A percentile compares a stretch with the other conserved stretches of the same genome.
These are phyloP conservation scores for Amanita brunnescens DNA, from an alignment of 768 basidiomycete species.

Conservation along the genomic window DNA sequence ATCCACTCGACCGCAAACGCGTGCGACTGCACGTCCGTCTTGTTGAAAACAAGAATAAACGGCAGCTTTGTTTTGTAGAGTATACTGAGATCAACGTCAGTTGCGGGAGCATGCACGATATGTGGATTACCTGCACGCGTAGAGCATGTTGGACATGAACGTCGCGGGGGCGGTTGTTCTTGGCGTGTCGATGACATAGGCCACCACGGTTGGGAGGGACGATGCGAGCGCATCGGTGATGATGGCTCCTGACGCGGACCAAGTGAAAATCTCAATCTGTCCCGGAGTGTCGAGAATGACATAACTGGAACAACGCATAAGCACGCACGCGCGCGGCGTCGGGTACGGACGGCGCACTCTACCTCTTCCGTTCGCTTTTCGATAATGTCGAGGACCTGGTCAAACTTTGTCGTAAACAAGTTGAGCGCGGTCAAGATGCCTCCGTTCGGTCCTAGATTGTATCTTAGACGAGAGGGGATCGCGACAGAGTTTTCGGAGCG, in stretches of 20 bases:
- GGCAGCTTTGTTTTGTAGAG: conserved; percentile 97
- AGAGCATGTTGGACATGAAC: conserved; percentile 99
- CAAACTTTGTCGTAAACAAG: conserved; percentile 97
- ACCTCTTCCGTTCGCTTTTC: conserved; percentile 86
- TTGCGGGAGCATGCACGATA: background rate
- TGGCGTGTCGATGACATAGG: conserved; percentile 97
- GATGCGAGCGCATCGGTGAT: conserved; percentile 97
- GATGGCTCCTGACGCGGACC: conserved; percentile 98
- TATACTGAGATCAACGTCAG: conserved; percentile 72
- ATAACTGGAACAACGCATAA: conserved; percentile 44
- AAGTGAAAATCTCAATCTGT: conserved; percentile 99
- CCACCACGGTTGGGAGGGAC: conserved; percentile 87
- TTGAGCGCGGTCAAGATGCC: conserved; percentile 96
- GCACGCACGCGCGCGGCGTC: background rate
- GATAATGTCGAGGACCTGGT: conserved; percentile 86
- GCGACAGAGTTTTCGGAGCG: background rate
- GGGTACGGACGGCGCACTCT: conserved; percentile 56
- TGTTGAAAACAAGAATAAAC: conserved; percentile 98
- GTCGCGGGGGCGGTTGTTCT: conserved; percentile 91
- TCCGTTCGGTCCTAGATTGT: conserved; percentile 97
- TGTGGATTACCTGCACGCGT: conserved; percentile 78
- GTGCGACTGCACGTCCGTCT: conserved; percentile 88
- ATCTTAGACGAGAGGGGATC: conserved; percentile 40
- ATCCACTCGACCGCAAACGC: conserved; percentile 96
- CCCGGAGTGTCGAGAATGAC: conserved; percentile 96